Base-by-base conservation (phyloP, 2,329 filamentous ascomycete species). In the Cordyceps fumosorosea region DNA sequence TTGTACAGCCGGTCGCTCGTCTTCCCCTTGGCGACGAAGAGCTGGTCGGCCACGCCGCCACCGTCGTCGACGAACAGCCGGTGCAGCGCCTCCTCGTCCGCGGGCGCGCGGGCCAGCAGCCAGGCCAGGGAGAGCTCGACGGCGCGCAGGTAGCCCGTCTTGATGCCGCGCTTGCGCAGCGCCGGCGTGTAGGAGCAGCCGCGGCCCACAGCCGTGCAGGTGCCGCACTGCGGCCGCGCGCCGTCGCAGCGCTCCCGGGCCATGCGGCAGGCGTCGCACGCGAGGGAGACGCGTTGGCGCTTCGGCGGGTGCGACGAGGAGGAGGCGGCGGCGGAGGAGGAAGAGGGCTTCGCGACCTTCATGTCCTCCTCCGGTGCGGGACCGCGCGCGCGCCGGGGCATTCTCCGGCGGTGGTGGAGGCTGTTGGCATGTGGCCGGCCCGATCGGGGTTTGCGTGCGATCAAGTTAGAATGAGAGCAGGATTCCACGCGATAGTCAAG, bases 141-240 rank as follows among this genome's bases (percentile, higher is more conserved):
- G 0, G 88, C 88, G 40, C 89, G 83, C 60, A 93, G 87, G 69
- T 92, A 91, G 18, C 90, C 89, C n/a, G 89, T 89, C 67, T 89
- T 89, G 12, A 93, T 84, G 4, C 90, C 89, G 65, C 89, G 81
- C 72, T 91, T 91, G 74, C 90, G 91, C 8, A 88, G 85, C 60
- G 85, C 86, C 60, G 87, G 82, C 64, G 88, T 85, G 71, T 92
- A 93, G 18, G 87, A 86, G 72, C 90, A 93, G 40, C 79, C 72
- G 55, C 89, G 80, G 60, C 82, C 84, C 64, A 88, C 83, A 5
- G 82, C 77, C 7, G 80, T 79, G 74, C 89, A 91, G 3, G 87
- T 87, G 53, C 83, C 84, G 71, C 89, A 91, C 16, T 78, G 77
- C 6, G 88, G 88, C 66, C 86, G 84, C 12, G 78, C 77, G 18